phyloP scores from a whole-genome alignment of 2,329 filamentous ascomycete genomes.

The Sarocladium oryzae region DNA sequence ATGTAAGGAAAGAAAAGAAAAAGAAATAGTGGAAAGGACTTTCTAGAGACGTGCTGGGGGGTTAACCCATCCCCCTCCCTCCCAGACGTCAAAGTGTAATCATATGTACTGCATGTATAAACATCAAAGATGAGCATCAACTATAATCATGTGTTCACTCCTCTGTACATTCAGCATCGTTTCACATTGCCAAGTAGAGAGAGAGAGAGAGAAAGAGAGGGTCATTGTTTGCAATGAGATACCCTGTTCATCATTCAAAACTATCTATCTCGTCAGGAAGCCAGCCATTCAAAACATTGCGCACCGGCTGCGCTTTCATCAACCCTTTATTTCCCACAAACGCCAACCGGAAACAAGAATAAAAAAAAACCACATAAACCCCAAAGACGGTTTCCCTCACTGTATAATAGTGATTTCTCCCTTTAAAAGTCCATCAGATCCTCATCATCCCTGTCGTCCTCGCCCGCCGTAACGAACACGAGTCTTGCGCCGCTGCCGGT shows the following conservation, averaged over 20 bases:
- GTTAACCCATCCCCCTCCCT: too few species aligned
- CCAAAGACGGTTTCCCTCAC: not conserved
- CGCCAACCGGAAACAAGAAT: conserved; percentile 14
- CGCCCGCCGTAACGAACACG: conserved; percentile 59
- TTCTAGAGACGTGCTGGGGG: too few species aligned
- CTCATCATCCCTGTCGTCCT: conserved; percentile 42
- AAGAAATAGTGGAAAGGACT: not conserved
- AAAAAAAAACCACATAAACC: conserved; percentile 11
- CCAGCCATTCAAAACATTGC: conserved; percentile 8
- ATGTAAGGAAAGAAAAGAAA: conserved; percentile 24
- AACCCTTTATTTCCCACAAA: not conserved
- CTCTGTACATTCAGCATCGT: too few species aligned
- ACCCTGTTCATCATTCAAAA: conserved; percentile 8
- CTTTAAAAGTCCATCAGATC: conserved; percentile 28
- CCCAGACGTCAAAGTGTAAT: not conserved
- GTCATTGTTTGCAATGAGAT: too few species aligned
- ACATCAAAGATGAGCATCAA: not conserved
- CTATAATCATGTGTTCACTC: too few species aligned
- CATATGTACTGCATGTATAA: conserved; percentile 10
- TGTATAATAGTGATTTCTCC: not conserved
- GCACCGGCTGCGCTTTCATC: conserved; percentile 3
- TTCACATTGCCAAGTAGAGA: not conserved
- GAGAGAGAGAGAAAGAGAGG: too few species aligned
- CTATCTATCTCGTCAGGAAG: not conserved
- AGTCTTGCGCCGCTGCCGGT: conserved; percentile 63